Evolutionary conservation across 257 asterid species (phyloP).

Genomic region (Eustoma russellianum): DNA sequence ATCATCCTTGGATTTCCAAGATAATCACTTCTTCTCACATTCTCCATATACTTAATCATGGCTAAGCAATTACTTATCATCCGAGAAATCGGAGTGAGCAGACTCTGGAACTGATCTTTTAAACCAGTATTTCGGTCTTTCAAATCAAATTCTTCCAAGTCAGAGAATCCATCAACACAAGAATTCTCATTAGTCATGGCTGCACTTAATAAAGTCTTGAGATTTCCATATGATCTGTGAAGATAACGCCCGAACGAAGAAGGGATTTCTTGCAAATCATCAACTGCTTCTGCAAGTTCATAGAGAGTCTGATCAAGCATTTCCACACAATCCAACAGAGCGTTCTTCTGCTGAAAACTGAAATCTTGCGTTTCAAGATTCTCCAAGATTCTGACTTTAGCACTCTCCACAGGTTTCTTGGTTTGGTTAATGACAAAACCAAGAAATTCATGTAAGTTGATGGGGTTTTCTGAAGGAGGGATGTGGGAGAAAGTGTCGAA

Average conservation of each 20-base stretch:
- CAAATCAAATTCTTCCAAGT: slow-evolving; percentile 27
- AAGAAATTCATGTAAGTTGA: slow-evolving; percentile 22
- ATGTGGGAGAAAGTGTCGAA: slow-evolving; percentile 22
- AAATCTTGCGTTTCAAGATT: slow-evolving; percentile 27
- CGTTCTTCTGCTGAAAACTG: slow-evolving; percentile 30
- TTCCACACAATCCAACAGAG: slow-evolving; percentile 44
- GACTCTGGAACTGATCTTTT: slow-evolving; percentile 21
- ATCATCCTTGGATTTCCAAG: slow-evolving; percentile 22
- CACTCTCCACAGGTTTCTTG: slow-evolving; percentile 12
- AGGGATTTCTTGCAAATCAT: slow-evolving; percentile 20
- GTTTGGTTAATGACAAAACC: slow-evolving; percentile 25
- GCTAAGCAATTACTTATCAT: slow-evolving; percentile 62
- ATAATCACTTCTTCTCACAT: slow-evolving; percentile 6
- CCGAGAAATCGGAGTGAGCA: slow-evolving; percentile 40
- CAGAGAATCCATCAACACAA: slow-evolving; percentile 63
- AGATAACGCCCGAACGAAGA: slow-evolving; percentile 11
- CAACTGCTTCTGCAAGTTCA: slow-evolving; percentile 35
- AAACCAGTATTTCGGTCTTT: slow-evolving; percentile 6
- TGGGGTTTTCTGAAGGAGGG: slow-evolving; percentile 12
- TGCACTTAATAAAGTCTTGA: slow-evolving; percentile 53
- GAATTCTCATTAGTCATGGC: slow-evolving; percentile 62
- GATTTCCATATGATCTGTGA: slow-evolving; percentile 25
- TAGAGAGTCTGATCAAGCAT: slow-evolving; percentile 49
- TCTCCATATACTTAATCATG: slow-evolving; percentile 36
- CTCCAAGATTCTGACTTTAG: slow-evolving; percentile 6